Base-by-base conservation (phyloP, 768 basidiomycete species). In the Tephrocybe sp. region DNA sequence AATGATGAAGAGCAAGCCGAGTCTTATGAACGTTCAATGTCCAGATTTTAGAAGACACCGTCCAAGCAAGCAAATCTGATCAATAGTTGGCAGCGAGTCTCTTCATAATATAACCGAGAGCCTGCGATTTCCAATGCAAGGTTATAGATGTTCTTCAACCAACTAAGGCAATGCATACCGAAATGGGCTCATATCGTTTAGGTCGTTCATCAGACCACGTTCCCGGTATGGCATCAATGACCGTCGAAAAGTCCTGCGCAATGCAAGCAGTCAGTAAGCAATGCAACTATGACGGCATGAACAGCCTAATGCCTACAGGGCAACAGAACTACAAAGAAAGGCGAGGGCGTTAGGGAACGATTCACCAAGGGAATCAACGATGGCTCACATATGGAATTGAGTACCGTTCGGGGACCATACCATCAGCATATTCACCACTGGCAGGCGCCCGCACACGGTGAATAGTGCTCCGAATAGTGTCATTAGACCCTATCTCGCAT, bases 351-450 rank as follows among this genome's bases (percentile, higher is more conserved):
- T 11, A 33, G 3, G 21, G n/a, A 20, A 9, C n/a, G 11, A 5
- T 45, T 23, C 48, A n/a, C 42, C 11, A 6, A 15, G 24, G 28
- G 4, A n/a, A 20, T 23, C 17, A 2, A n/a, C 21, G 26, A 34
- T 6, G 63, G n/a, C 78, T 53, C 53, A 80, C 79, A 58, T 83
- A 85, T 28, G 84, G 83, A 54, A 85, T 84, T 0, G 83, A 84
- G 58, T 81, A 84, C 23, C 84, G 68, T 28, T 75, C 74, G 1
- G 76, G 79, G 1, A 77, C 71, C 65, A 75, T 73, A 10, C 61
- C 66, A 37, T 65, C 65, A n/a, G 48, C 51, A 24, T 43, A 45
- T 28, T 42, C 37, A 21, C 56, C 51, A 17, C 55, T 42, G 7
- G 53, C 63, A 18, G 76, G 79, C 1, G 74, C 72, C 32, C 75